Conservation (phyloP, 208 protist genomes). For the Leishmania tarentolae region DNA sequence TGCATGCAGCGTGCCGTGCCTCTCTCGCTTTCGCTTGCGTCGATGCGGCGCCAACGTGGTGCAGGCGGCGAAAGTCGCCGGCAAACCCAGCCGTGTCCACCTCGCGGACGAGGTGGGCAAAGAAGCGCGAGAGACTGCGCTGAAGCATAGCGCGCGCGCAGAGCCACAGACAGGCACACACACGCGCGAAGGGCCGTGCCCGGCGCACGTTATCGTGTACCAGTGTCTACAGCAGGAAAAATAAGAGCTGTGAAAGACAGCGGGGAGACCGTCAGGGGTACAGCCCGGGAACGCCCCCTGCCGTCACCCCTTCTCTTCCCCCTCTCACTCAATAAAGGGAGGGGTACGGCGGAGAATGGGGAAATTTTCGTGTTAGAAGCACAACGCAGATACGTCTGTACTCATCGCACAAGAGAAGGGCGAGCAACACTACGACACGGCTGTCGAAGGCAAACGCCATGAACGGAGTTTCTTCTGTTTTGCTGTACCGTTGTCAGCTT, state of each 20-base stretch:
- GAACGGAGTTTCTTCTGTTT: not conserved
- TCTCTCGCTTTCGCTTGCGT: slow-evolving; percentile 49
- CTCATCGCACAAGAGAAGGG: too few species aligned
- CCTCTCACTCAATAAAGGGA: not conserved
- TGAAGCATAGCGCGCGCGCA: slow-evolving; percentile 20
- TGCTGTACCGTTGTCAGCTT: too few species aligned
- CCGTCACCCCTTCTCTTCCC: not conserved
- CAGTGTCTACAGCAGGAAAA: not conserved
- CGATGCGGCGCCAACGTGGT: slow-evolving; percentile 35
- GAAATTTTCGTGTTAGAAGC: not conserved
- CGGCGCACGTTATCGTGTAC: not conserved
- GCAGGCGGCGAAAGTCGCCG: slow-evolving; percentile 59
- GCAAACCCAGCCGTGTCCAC: slow-evolving; percentile 80
- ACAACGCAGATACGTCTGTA: not conserved
- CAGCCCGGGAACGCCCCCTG: not conserved
- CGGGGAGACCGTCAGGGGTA: not conserved
- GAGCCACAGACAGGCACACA: slow-evolving; percentile 7
- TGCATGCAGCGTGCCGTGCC: slow-evolving; percentile 38
- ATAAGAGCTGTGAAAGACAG: not conserved
- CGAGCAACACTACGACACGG: not conserved
- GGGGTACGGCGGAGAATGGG: not conserved
- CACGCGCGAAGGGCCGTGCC: not conserved
- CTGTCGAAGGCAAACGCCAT: not conserved
- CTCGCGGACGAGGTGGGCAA: slow-evolving; percentile 63
- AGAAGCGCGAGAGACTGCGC: slow-evolving; percentile 9